Base-by-base conservation (phyloP, 345 rosid species). In the Rubroshorea leprosula region DNA sequence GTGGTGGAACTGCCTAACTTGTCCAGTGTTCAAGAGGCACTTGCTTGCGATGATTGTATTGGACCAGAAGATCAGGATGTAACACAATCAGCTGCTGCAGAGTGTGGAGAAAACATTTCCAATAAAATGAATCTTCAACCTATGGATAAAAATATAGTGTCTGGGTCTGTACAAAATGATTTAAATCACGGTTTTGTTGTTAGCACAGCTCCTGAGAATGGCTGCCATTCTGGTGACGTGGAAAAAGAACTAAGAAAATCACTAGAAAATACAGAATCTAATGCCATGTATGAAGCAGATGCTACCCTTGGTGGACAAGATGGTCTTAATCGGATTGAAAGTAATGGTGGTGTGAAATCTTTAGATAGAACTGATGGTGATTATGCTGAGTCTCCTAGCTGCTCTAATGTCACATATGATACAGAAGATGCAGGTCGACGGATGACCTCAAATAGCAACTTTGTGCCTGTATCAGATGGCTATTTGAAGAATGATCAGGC, bases 361-460 rank as follows among this genome's bases (percentile, higher is more conserved):
- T 13, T 50, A 3, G 64, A 60, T 61, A 65, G 13, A 76, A 61
- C 62, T 22, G 71, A 69, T 55, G 61, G 57, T 45, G 80, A 74
- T 69, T 68, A 53, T 71, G 72, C 61, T 12, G 68, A 68, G 58
- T 80, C 82, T 43, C 82, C 80, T 65, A 63, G 76, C 58, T 68
- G 70, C 71, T 72, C 73, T 45, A 77, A 70, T 31, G 66, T 66
- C 68, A 75, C 78, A 53, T 71, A 66, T 6, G 83, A n/a, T n/a
- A 24, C 63, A 59, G 80, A 78, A 55, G 78, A 71, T 49, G 68
- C 57, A 29, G 76, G 61, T 58, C 73, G 51, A 46, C 61, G 41
- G 64, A 49, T 54, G 16, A 47, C 55, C 17, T 52, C 25, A 10
- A 56, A 25, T 58, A 22, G 51, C 35, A 54, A 56, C 31, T 21